Evolutionary conservation across 345 rosid species (phyloP).

Genomic region (Lenwebbia sp.): DNA sequence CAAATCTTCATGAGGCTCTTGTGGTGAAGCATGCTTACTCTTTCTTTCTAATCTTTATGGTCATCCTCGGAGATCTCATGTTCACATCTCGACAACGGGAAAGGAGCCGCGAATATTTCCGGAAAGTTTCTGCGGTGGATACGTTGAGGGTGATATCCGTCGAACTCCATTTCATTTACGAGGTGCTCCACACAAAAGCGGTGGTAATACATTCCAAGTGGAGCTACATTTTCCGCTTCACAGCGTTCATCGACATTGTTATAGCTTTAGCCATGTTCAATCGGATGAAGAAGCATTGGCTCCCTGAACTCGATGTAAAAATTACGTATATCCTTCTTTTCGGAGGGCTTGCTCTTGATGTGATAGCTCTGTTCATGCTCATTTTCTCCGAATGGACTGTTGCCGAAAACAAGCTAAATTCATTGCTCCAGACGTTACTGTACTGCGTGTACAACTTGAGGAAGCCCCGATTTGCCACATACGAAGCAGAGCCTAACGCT

Average conservation of each 20-base stretch:
- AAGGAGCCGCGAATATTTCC: neutral
- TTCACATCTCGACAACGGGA: rapidly evolving
- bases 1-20: neutral
- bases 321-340: neutral
- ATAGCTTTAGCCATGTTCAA: neutral
- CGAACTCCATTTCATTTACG: neutral
- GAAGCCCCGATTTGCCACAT: neutral
- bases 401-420: rapidly evolving
- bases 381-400: neutral
- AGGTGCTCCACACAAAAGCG: rapidly evolving
- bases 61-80: neutral
- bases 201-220: neutral
- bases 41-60: rapidly evolving
- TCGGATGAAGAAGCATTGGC: neutral
- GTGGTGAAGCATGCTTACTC: neutral
- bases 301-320: neutral
- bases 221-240: neutral
- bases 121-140: neutral
- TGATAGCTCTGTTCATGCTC: neutral
- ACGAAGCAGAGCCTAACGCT: neutral
- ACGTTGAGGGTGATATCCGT: neutral
- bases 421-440: rapidly evolving
- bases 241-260: neutral
- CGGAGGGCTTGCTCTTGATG: neutral
- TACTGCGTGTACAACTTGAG: neutral